A percentile compares a stretch with the other conserved stretches of the same genome.
These are phyloP conservation scores for Solanum ossicruentum DNA, from an alignment of 257 asterid species.

Conservation along the genomic window DNA sequence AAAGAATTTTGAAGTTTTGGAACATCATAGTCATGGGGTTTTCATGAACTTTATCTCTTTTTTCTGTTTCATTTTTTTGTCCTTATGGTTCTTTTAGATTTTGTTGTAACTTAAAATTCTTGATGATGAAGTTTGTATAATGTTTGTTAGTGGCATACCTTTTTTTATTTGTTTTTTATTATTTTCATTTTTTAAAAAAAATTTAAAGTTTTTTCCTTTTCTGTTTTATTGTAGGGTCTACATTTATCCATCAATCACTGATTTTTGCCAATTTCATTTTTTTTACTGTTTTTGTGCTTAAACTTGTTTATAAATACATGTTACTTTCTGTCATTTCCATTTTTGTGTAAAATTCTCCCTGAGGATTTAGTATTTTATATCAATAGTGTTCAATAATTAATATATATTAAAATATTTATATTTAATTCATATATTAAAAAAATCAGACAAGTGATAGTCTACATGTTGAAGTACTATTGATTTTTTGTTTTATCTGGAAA, in stretches of 20 bases:
- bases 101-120: not conserved
- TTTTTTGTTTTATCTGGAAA: too few species aligned
- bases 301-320: not conserved
- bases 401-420: too few species aligned
- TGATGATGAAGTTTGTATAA: conserved; percentile 13
- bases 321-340: not conserved
- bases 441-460: too few species aligned
- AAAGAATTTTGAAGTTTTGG: not conserved
- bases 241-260: not conserved
- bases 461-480: too few species aligned
- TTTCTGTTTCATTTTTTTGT: not conserved
- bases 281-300: not conserved
- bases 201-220: not conserved
- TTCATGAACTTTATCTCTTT: not conserved
- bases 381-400: too few species aligned
- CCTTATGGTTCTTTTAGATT: not conserved
- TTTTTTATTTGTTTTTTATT: not conserved
- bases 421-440: too few species aligned
- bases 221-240: conserved; percentile 21
- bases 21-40: not conserved
- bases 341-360: not conserved
- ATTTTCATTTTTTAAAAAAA: not conserved
- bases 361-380: too few species aligned
- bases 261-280: not conserved
- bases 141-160: conserved; percentile 21